Evolutionary conservation across 306 rosid species (phyloP), one percentile per base, ranked within the genome.

Genomic region (Glycyrrhiza uralensis): DNA sequence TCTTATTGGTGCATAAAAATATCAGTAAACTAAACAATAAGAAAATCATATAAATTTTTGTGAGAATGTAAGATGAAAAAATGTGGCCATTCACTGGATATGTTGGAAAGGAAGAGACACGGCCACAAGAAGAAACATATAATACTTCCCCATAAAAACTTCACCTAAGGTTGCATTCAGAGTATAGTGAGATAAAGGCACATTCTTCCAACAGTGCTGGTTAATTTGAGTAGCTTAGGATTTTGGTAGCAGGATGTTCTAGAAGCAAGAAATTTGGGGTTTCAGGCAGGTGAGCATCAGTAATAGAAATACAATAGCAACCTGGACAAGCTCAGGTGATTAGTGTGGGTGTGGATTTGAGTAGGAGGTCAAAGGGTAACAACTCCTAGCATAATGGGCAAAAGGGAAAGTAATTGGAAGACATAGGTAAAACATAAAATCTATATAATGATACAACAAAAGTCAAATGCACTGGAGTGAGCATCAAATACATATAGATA

Each of bases 321-420:
- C 49, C 47, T 4, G 26, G 73, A 52, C 24, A 66, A 42, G 60
- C 26, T 54, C 6, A 29, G 17, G 42, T 14, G 36, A 45, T 15
- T 33, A 57, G 6, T 22, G 52, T 28, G 44, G 63, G 42, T 22
- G 42, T 61, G n/a, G 45, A 54, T 59, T 76, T 59, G 64, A 63
- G 64, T 26, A 18, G 60, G 44, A 28, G 51, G 36, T 9, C 33
- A 36, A 23, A 77, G 60, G 69, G 20, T 38, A 59, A 45, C 28
- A 45, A 30, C 45, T 19, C 61, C 19, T 33, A 44, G 50, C 52
- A 67, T 66, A 56, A 24, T 18, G 22, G 41, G 4, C 1, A 29
- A 55, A 71, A 38, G 1, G 17, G 30, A 67, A 67, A 50, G 76
- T 30, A 72, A 57, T 8, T 2, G 26, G 63, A 61, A 60, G 54